Base-by-base conservation (phyloP, 495 filamentous ascomycete genomes). In the Aspergillus ellipticus region DNA sequence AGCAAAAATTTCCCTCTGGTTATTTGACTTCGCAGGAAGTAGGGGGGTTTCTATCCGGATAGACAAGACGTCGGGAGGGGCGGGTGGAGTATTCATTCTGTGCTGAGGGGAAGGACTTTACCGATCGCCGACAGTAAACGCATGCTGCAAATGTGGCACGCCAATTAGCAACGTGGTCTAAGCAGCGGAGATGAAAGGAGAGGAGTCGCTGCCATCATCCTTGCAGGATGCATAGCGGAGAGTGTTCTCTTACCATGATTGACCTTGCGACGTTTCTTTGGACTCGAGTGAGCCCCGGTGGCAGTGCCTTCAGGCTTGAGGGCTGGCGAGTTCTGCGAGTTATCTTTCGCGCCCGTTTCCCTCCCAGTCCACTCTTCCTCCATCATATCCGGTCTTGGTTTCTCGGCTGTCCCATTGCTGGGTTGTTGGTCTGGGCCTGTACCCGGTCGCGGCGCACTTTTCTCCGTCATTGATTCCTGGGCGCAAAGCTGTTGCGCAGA, bases 71-170 rank as follows among this genome's bases (percentile, higher is more conserved):
- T n/a, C n/a, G n/a, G n/a, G 43, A 43, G 41, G 47, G 22, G 33
- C 35, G 13, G 2, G 35, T 39, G n/a, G 35, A 13, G 13, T 13
- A n/a, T n/a, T 7, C 24, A 28, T 28, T 28, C 45, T 28, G 35
- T 41, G 3, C 35, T 10, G 28, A 56, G 31, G 48, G 33, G 42
- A 16, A 39, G 19, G 49, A 37, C 71, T 89, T 93, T 85, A 95
- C 90, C 87, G 94, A 97, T 82, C 94, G 89, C 72, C 95, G 89
- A 81, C 94, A 99, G 78, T 97, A 99, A 67, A 97, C 89, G 80
- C 94, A 99, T 64, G 94, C 93, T 97, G 81, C 75, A 68, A 63
- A 52, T 51, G 51, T 60, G 53, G 42, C 56, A 42, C 45, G 55
- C 51, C 52, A 22, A 52, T 74, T 66, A 74, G 68, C 60, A 53